These are phyloP conservation scores for Aspergillus hortae DNA, from an alignment of 2,329 filamentous ascomycete genomes.

Conservation along the genomic window DNA sequence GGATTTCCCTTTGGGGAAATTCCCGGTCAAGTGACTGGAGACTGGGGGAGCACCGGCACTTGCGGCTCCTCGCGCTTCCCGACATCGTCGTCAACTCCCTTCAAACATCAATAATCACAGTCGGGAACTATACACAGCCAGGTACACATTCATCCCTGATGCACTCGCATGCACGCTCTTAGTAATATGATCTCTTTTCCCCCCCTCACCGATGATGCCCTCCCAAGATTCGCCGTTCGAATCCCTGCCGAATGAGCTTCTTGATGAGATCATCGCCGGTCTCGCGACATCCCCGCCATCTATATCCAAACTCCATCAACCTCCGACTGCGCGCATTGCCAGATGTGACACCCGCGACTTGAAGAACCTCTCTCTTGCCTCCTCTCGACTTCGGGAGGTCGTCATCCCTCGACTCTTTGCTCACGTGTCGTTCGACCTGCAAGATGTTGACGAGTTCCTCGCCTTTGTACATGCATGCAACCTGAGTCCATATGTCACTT, in stretches of 20 bases:
- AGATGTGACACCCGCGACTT: slow-evolving; percentile 39
- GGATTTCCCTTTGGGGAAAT: no score
- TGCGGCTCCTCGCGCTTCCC: neutral
- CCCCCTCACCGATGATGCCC: slow-evolving; percentile 14
- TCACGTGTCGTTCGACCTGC: slow-evolving; percentile 44
- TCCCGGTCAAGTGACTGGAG: neutral
- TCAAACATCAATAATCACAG: neutral
- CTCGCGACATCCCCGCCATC: slow-evolving; percentile 53
- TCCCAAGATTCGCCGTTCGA: slow-evolving; percentile 22
- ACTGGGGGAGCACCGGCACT: neutral
- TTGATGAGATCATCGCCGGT: slow-evolving; percentile 55
- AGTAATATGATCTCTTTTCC: neutral
- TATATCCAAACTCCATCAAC: slow-evolving; percentile 46
- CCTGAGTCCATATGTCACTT: slow-evolving; percentile 42
- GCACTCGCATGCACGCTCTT: no score
- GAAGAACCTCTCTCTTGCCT: slow-evolving; percentile 56
- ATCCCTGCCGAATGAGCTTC: slow-evolving; percentile 59
- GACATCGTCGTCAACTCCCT: neutral
- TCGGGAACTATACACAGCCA: no score
- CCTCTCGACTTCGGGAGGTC: slow-evolving; percentile 51
- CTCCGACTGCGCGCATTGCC: slow-evolving; percentile 47
- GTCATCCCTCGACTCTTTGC: slow-evolving; percentile 57
- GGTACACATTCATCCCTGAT: no score
- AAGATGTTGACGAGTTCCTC: slow-evolving; percentile 32
- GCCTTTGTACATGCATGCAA: slow-evolving; percentile 33